phyloP scores from a whole-genome alignment of 805 yeast genomes.

The Yarrowia sp. region DNA sequence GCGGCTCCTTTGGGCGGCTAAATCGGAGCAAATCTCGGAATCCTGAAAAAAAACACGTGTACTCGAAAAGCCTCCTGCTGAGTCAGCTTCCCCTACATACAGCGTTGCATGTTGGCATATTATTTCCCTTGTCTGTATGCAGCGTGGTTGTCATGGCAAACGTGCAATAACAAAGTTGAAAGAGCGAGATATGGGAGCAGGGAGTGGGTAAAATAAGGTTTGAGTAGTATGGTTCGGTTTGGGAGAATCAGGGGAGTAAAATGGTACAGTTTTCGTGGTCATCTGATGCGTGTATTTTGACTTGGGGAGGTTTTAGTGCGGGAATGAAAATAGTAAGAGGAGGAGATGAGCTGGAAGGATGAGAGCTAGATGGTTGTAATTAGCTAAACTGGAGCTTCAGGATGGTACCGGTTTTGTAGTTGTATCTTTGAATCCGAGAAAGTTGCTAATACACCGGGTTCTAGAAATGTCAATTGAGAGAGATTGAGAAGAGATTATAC shows the following conservation, averaged over 20 bases:
- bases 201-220: not conserved
- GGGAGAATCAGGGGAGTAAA: too few relatives aligned
- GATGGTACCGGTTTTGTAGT: not conserved
- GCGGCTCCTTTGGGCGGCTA: too few relatives aligned
- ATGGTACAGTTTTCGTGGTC: not conserved
- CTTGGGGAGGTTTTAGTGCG: not conserved
- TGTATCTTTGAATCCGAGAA: too few relatives aligned
- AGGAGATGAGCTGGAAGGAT: too few relatives aligned
- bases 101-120: not conserved
- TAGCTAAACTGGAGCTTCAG: not conserved
- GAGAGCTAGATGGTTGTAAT: too few relatives aligned
- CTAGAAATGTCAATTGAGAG: not conserved
- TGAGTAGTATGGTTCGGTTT: not conserved
- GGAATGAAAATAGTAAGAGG: too few relatives aligned
- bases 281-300: not conserved
- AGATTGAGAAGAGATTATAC: not conserved
- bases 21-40: too few relatives aligned
- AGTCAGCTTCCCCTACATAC: not conserved
- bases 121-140: not conserved
- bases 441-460: too few relatives aligned
- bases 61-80: not conserved
- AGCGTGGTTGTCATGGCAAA: slow-evolving; percentile 11
- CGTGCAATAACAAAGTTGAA: not conserved
- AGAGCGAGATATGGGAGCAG: not conserved
- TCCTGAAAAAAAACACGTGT: too few relatives aligned